Evolutionary conservation across 2,329 filamentous ascomycete genomes (phyloP).

Genomic region (Pseudogymnoascus destructans): DNA sequence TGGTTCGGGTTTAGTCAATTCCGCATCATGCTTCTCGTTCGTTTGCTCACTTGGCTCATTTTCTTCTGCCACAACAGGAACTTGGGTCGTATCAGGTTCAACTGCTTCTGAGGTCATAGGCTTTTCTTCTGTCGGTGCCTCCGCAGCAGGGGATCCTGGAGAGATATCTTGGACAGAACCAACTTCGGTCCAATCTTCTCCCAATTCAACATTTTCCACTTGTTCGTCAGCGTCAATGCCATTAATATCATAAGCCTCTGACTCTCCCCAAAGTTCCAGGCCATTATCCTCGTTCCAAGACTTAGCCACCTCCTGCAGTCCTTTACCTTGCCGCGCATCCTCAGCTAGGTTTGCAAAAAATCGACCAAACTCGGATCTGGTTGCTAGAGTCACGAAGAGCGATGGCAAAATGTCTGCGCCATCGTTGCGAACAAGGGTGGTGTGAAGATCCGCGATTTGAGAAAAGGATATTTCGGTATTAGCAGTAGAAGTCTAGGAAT

Average conservation of each 20-base stretch:
- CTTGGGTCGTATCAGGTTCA: neutral
- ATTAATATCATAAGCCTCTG: neutral
- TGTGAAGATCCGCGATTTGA: conserved; percentile 45
- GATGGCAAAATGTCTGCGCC: conserved; percentile 38
- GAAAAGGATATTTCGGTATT: conserved; percentile 37
- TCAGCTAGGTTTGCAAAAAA: conserved; percentile 38
- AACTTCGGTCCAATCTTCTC: neutral
- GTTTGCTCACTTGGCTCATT: neutral
- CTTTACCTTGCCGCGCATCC: conserved; percentile 42
- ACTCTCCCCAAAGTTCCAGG: conserved; percentile 4
- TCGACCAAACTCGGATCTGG: conserved; percentile 39
- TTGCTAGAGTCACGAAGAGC: conserved; percentile 43
- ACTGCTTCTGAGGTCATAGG: conserved; percentile 3
- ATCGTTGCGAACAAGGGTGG: conserved; percentile 41
- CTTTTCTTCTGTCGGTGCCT: conserved; percentile 9
- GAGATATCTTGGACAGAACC: conserved; percentile 1
- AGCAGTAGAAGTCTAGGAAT: conserved; percentile 34
- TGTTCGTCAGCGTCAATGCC: conserved; percentile 13
- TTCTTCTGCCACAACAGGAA: neutral
- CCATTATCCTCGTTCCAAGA: conserved; percentile 16
- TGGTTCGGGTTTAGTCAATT: neutral
- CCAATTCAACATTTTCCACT: conserved; percentile 14
- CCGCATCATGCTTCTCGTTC: neutral
- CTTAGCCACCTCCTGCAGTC: conserved; percentile 24
- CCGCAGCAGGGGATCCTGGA: neutral